phyloP scores from a whole-genome alignment of 805 yeast genomes.

The Candida morakotiae region DNA sequence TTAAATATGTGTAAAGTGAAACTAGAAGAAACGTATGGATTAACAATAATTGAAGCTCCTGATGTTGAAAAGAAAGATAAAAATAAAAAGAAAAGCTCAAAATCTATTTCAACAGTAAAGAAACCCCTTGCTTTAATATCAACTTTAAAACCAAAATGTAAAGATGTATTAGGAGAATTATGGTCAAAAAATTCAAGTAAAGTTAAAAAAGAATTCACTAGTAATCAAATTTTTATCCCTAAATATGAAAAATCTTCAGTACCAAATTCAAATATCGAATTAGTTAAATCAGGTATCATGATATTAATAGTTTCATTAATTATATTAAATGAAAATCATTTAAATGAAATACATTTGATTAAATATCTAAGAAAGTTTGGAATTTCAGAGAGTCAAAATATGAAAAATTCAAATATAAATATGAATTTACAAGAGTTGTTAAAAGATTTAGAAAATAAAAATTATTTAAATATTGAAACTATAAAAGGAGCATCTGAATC shows the following conservation, averaged over 20 bases:
- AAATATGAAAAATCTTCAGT: constrained; percentile 13
- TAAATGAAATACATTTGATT: constrained; percentile 23
- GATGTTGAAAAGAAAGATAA: constrained; percentile 4
- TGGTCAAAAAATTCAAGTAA: constrained; percentile 15
- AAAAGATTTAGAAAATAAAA: constrained; percentile 23
- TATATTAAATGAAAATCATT: constrained; percentile 28
- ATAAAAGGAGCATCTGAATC: constrained; percentile 12
- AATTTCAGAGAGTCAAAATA: constrained; percentile 16
- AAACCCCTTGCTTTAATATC: constrained; percentile 18
- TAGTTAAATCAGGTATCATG: constrained; percentile 28
- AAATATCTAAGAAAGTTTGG: constrained; percentile 24
- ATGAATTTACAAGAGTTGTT: constrained; percentile 19
- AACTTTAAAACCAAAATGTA: constrained; percentile 16
- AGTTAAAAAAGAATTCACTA: constrained; percentile 7
- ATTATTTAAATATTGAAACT: constrained; percentile 20
- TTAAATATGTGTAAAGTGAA: constrained; percentile 13
- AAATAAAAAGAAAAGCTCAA: constrained; percentile 6
- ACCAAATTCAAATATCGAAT: constrained; percentile 21
- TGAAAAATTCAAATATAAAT: constrained; percentile 17
- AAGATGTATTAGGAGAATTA: constrained; percentile 20
- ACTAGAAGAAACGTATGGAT: constrained; percentile 24
- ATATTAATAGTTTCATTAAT: constrained; percentile 24
- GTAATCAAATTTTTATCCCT: constrained; percentile 21
- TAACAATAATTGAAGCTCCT: constrained; percentile 19
- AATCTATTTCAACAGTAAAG: constrained; percentile 2